Percentiles rank a stretch among this genome's conserved stretches.
Evolutionary conservation across 2,329 filamentous ascomycete species (phyloP).

Genomic region (Lachnellula suecica): DNA sequence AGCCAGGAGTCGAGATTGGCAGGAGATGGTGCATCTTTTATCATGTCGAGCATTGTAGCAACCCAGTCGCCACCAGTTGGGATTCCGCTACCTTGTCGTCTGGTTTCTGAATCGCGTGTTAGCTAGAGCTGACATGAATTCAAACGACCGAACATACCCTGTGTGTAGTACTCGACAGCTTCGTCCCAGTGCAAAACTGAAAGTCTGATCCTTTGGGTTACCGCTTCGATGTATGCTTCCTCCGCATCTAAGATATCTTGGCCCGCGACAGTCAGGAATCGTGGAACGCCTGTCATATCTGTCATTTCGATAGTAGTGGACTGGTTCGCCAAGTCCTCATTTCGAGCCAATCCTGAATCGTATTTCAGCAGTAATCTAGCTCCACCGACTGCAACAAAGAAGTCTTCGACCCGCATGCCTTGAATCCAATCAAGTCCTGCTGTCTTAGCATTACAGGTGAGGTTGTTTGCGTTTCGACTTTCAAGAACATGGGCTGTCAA

Average conservation of each 20-base stretch:
- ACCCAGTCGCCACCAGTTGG: no score
- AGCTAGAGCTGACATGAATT: neutral
- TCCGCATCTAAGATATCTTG: slow-evolving; percentile 7
- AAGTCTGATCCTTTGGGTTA: neutral
- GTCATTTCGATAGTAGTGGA: slow-evolving; percentile 2
- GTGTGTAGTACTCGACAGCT: neutral
- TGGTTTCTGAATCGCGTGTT: neutral
- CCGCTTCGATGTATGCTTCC: neutral
- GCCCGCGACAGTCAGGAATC: slow-evolving; percentile 10
- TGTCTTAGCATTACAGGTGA: neutral
- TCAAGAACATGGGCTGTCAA: neutral
- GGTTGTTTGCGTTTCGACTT: neutral
- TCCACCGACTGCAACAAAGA: neutral
- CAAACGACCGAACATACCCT: no score
- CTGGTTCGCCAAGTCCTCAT: neutral
- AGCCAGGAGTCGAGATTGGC: slow-evolving; percentile 1
- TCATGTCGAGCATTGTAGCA: neutral
- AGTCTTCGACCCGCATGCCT: neutral
- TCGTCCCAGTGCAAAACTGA: neutral
- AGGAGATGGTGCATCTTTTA: neutral
- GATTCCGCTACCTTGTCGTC: no score
- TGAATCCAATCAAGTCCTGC: neutral
- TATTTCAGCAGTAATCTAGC: slow-evolving; percentile 6
- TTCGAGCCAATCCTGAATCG: neutral
- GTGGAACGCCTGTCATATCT: neutral